Base-by-base conservation (phyloP, 495 filamentous ascomycete species). In the Aspergillus leporis region DNA sequence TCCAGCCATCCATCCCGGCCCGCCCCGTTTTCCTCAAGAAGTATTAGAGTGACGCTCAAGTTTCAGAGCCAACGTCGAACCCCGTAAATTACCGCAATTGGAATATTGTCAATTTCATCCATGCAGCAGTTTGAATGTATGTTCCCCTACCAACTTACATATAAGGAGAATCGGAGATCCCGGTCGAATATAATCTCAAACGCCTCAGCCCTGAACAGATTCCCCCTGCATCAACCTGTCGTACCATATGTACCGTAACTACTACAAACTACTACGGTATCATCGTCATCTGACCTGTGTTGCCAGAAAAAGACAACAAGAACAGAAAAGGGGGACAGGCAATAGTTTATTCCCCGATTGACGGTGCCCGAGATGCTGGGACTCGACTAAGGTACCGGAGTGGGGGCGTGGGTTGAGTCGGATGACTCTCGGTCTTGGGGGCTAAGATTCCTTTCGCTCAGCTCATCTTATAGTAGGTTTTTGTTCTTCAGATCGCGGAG, bases 391-490 rank as follows among this genome's bases (percentile, higher is more conserved):
- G 13, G 43, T 47, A 47, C 43, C 19, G 43, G 19, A 47, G 21
- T 47, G 43, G 21, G 6, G 19, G 25, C 25, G 25, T 28, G 6
- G 23, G 12, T 6, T n/a, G 21, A 47, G 43, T 47, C 43, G 43
- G 43, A 47, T 47, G 43, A 47, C 43, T 47, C 43, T 47, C 36
- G 36, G 10, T 22, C 16, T 14, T 18, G 43, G 43, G 43, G 43
- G 7, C 19, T 18, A 14, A 14, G 5, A 23, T 47, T 4, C 1
- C 19, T 22, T 23, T 10, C 43, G 8, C 19, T 23, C 16, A 47
- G 13, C 43, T 22, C 19, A 47, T n/a, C 23, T 47, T 47, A 14
- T 23, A 23, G 5, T 4, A 21, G 25, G 6, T 6, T 3, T 28
- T n/a, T 45, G 41, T 19, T 10, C 4, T 47, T 47, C 16, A 41